phyloP scores from a whole-genome alignment of 192 early-diverging fungal species.

The Hyaloraphidium curvatum region DNA sequence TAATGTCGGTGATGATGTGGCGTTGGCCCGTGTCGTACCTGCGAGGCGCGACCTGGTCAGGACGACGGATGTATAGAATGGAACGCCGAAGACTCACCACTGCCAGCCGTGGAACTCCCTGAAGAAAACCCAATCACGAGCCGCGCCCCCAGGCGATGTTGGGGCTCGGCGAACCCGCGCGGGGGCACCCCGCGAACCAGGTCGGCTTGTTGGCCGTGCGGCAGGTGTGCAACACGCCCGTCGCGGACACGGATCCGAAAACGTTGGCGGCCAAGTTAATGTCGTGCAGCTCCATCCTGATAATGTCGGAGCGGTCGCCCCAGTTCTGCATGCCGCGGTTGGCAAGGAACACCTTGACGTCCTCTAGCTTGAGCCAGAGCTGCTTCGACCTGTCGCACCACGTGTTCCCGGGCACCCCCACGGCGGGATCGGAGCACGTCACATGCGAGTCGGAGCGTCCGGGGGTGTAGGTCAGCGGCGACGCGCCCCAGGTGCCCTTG shows the following conservation, averaged over 20 bases:
- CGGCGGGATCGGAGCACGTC: background rate
- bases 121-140: too few relatives aligned
- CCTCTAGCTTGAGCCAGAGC: conserved; percentile 10
- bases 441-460: conserved; percentile 5
- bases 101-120: conserved; percentile 5
- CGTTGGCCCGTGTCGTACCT: conserved; percentile 10
- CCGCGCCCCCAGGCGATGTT: too few relatives aligned
- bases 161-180: too few relatives aligned
- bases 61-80: conserved; percentile 1
- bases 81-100: conserved; percentile 5
- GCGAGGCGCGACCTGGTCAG: conserved; percentile 5
- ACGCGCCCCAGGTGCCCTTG: conserved; percentile 5
- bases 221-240: conserved; percentile 6
- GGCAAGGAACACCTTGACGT: conserved; percentile 13
- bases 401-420: too few relatives aligned
- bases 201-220: conserved; percentile 8
- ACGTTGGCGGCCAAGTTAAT: conserved; percentile 7
- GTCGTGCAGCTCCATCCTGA: conserved; percentile 9
- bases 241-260: conserved; percentile 12
- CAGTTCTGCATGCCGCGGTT: conserved; percentile 13
- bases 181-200: too few relatives aligned
- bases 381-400: background rate
- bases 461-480: conserved; percentile 6
- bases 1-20: conserved; percentile 12
- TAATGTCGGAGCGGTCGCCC: conserved; percentile 9